Conservation (phyloP, 352 stramenopile species). For the Phytopythium sindhum region DNA sequence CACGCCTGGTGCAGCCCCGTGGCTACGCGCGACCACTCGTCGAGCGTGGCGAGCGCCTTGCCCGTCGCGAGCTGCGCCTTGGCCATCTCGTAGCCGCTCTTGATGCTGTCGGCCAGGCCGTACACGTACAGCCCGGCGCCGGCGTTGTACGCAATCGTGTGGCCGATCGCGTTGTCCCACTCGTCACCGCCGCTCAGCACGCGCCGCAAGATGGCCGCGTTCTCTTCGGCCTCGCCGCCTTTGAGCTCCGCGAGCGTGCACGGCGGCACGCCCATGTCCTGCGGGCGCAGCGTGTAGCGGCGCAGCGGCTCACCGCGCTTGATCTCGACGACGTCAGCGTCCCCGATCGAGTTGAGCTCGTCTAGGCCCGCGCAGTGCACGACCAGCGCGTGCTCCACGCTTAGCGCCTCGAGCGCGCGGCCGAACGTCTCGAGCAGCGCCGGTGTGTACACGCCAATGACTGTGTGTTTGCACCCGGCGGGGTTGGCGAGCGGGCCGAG, state of each 20-base stretch:
- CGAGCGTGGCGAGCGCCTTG: conserved; percentile 51
- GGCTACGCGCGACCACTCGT: conserved; percentile 61
- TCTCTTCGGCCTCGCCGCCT: conserved; percentile 94
- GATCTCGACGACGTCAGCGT: conserved; percentile 79
- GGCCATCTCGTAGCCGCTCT: conserved; percentile 84
- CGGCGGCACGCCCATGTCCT: conserved; percentile 85
- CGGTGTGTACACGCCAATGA: conserved; percentile 99
- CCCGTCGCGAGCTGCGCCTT: conserved; percentile 68
- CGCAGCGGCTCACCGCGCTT: conserved; percentile 40
- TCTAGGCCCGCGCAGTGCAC: conserved; percentile 98
- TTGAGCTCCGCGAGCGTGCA: conserved; percentile 94
- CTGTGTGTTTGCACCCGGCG: conserved; percentile 90
- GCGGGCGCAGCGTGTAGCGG: conserved; percentile 39
- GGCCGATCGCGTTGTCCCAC: conserved; percentile 91
- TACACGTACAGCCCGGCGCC: conserved; percentile 98
- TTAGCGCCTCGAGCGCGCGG: conserved; percentile 83
- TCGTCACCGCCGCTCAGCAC: conserved; percentile 83
- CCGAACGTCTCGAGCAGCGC: conserved; percentile 87
- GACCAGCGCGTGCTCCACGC: conserved; percentile 97
- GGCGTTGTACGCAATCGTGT: conserved; percentile 98
- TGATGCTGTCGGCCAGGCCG: conserved; percentile 86
- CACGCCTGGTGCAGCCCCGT: conserved; percentile 39
- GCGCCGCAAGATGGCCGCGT: conserved; percentile 91
- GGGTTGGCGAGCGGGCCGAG: conserved; percentile 98
- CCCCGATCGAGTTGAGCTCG: conserved; percentile 96